Conservation (phyloP, 2,329 filamentous ascomycete genomes). For the Venturia aucupariae region DNA sequence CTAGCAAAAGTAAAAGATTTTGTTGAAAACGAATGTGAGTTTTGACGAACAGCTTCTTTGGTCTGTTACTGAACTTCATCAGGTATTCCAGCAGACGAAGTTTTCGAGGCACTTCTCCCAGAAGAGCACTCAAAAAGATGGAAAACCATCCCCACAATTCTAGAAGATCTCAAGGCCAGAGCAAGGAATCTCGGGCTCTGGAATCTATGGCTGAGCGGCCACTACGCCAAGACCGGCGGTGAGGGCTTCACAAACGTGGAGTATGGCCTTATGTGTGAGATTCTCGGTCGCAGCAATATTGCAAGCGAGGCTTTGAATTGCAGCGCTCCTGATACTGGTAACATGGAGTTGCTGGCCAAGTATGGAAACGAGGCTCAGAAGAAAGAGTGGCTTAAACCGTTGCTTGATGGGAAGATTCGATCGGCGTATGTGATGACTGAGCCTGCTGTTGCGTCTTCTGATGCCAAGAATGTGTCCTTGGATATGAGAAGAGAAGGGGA, state of each 20-base stretch:
- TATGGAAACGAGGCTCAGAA: slow-evolving; percentile 84
- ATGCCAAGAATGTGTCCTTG: slow-evolving; percentile 88
- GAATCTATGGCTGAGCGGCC: slow-evolving; percentile 96
- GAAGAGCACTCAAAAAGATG: slow-evolving; percentile 56
- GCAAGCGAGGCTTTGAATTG: slow-evolving; percentile 74
- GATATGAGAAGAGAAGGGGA: slow-evolving; percentile 74
- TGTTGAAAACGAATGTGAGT: slow-evolving; percentile 75
- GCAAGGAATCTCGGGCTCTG: slow-evolving; percentile 78
- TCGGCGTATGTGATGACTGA: slow-evolving; percentile 94
- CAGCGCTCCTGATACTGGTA: slow-evolving; percentile 77
- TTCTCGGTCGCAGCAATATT: slow-evolving; percentile 74
- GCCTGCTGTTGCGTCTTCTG: slow-evolving; percentile 76
- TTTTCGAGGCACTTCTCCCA: slow-evolving; percentile 73
- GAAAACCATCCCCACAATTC: slow-evolving; percentile 65
- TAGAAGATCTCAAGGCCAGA: slow-evolving; percentile 83
- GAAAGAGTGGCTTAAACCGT: slow-evolving; percentile 67
- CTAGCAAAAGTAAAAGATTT: slow-evolving; percentile 69
- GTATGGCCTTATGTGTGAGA: slow-evolving; percentile 96
- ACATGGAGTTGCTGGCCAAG: slow-evolving; percentile 60
- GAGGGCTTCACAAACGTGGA: slow-evolving; percentile 93
- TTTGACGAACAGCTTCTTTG: too few relatives aligned
- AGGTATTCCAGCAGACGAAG: slow-evolving; percentile 58
- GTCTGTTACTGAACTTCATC: not conserved
- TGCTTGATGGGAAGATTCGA: slow-evolving; percentile 76
- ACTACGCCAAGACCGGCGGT: slow-evolving; percentile 91